Evolutionary conservation across 345 rosid genomes (phyloP).

Genomic region (Bruguiera parviflora): DNA sequence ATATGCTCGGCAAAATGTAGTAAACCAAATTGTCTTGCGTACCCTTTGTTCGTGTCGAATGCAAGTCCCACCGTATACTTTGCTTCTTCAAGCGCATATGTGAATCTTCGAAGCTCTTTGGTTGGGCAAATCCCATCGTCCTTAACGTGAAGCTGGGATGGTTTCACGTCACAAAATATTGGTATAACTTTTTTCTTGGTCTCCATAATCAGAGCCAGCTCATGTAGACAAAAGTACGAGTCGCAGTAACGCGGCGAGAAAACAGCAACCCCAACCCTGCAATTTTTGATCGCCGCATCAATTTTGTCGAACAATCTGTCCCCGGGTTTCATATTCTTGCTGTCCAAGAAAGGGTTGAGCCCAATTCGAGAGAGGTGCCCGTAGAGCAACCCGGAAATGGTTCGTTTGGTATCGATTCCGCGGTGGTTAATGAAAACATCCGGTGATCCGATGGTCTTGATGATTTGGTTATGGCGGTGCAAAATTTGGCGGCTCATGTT

Average conservation of each 20-base stretch:
- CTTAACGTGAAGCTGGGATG: constrained; percentile 56
- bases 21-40: background rate
- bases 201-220: constrained; percentile 69
- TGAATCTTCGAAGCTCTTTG: constrained; percentile 42
- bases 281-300: constrained; percentile 43
- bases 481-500: constrained; percentile 21
- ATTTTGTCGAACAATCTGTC: constrained; percentile 59
- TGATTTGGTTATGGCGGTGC: constrained; percentile 9
- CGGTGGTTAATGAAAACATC: constrained; percentile 88
- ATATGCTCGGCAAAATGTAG: background rate
- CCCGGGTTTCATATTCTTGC: constrained; percentile 77
- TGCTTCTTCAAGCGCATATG: constrained; percentile 61
- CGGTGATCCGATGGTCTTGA: background rate
- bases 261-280: constrained; percentile 64
- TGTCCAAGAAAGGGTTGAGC: constrained; percentile 61
- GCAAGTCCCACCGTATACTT: constrained; percentile 79
- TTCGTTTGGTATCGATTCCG: constrained; percentile 72
- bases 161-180: constrained; percentile 76
- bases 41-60: constrained; percentile 67
- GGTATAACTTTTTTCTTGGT: constrained; percentile 62
- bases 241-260: constrained; percentile 77
- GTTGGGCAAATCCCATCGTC: constrained; percentile 34
- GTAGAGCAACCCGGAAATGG: constrained; percentile 59
- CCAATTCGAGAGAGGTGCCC: constrained; percentile 42
- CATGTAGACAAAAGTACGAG: constrained; percentile 77